Base-by-base conservation (phyloP, 2,329 filamentous ascomycete genomes). In the Neonectria faginata region DNA sequence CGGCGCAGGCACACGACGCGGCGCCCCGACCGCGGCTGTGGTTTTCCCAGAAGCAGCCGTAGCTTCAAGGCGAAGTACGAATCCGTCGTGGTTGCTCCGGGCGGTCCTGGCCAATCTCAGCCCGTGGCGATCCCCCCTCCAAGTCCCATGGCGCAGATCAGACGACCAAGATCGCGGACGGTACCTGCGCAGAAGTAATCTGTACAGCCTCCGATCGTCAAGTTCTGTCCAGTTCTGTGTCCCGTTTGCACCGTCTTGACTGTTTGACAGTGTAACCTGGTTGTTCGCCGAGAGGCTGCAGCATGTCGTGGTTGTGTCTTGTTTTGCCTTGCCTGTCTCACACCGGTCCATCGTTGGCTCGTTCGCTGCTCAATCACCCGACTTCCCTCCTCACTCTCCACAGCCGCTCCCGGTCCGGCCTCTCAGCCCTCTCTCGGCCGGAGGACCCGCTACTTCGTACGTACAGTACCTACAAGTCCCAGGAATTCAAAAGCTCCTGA, bases 171-270 rank as follows among this genome's bases (percentile, higher is more conserved):
- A 65, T 69, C 63, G 67, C 55, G 60, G 56, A 68, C 57, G 61
- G 70, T 72, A 72, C 70, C 70, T 72, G 70, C 70, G 73, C 73
- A 50, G 64, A 59, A 29, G 36, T 36, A n/a, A n/a, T n/a, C n/a
- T n/a, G n/a, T n/a, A 18, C 39, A 50, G 41, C 44, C 45, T 56
- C 48, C 56, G 31, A 55, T 51, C 29, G 8, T 20, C 53, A 18
- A 11, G 36, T 42, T 20, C 12, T 42, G 44, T 44, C 27, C 16
- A 50, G n/a, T 57, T 50, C 45, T 44, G 41, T 16, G 27, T 29
- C 27, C 27, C 5, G 36, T 16, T 3, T 39, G 36, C 36, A 39
- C 33, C 5, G 14, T 12, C 31, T 33, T 11, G 31, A 12, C 48
- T 45, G 27, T 22, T 41, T 44, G 47, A 36, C 39, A 27, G 31